Conservation (phyloP, 2,329 filamentous ascomycete species). For the Pleomassaria siparia region DNA sequence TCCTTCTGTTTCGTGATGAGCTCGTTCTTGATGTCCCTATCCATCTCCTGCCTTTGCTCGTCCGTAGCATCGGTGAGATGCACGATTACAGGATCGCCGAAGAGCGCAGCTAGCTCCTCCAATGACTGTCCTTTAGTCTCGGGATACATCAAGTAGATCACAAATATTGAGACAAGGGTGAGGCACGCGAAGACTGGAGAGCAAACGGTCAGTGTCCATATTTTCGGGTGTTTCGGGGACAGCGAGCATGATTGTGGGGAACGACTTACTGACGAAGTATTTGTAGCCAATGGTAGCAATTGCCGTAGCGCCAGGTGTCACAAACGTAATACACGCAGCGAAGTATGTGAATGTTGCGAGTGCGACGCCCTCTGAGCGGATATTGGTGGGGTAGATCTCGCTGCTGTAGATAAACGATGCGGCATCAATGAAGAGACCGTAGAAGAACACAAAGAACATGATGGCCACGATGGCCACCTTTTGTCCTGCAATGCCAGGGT, state of each 20-base stretch:
- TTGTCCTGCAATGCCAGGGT: conserved; percentile 14
- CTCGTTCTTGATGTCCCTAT: conserved; percentile 19
- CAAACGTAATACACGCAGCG: conserved; percentile 18
- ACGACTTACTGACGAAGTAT: conserved; percentile 24
- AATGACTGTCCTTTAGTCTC: conserved; percentile 20
- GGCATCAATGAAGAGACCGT: conserved; percentile 23
- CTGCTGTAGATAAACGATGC: conserved; percentile 27
- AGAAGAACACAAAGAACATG: conserved; percentile 24
- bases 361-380: conserved; percentile 17
- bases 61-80: conserved; percentile 24
- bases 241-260: not conserved
- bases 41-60: conserved; percentile 18
- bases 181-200: conserved; percentile 35
- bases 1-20: conserved; percentile 14
- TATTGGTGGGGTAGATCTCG: conserved; percentile 26
- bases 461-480: conserved; percentile 26
- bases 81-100: conserved; percentile 22
- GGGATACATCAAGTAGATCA: conserved; percentile 19
- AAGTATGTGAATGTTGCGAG: conserved; percentile 20
- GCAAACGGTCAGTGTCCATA: not conserved
- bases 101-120: conserved; percentile 19
- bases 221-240: not conserved
- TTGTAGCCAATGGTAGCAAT: conserved; percentile 26
- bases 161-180: conserved; percentile 31
- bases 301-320: conserved; percentile 19